Percentiles rank a stretch among this genome's conserved stretches.
Conservation (phyloP, 176 grass and related monocot genomes). For the Musa schizocarpa region DNA sequence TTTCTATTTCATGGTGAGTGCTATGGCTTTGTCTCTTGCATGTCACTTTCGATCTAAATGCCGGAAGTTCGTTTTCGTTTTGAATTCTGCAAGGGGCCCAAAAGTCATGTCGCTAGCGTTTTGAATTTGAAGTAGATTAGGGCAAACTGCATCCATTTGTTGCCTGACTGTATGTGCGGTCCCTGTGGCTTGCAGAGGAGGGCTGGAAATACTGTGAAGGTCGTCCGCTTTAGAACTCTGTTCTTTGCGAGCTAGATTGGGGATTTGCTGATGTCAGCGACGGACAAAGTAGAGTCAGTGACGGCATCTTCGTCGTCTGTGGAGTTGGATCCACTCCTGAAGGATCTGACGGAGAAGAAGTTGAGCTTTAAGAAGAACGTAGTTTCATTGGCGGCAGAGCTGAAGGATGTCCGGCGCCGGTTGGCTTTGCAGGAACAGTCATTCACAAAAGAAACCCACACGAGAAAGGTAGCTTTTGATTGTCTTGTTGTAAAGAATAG, state of each 20-base stretch:
- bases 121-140: not conserved
- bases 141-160: not conserved
- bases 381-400: slow-evolving; percentile 62
- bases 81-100: not conserved
- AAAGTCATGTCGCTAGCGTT: not conserved
- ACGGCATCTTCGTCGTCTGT: slow-evolving; percentile 23
- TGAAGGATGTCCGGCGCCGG: slow-evolving; percentile 55
- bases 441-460: slow-evolving; percentile 42
- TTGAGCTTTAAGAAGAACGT: slow-evolving; percentile 80
- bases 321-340: slow-evolving; percentile 67
- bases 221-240: not conserved
- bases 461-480: slow-evolving; percentile 40
- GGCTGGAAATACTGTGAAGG: too few relatives aligned
- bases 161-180: not conserved
- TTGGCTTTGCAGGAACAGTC: slow-evolving; percentile 55
- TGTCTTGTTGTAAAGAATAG: not conserved
- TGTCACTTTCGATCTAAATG: slow-evolving; percentile 2
- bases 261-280: slow-evolving; percentile 33
- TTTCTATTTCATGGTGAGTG: not conserved
- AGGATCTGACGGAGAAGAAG: slow-evolving; percentile 88
- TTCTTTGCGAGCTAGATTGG: not conserved
- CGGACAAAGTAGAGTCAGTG: slow-evolving; percentile 22
- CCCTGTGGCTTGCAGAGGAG: not conserved
- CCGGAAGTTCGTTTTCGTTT: not conserved
- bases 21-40: not conserved